Base-by-base conservation (phyloP, 768 basidiomycete genomes). In the Phanerochaete sordida region DNA sequence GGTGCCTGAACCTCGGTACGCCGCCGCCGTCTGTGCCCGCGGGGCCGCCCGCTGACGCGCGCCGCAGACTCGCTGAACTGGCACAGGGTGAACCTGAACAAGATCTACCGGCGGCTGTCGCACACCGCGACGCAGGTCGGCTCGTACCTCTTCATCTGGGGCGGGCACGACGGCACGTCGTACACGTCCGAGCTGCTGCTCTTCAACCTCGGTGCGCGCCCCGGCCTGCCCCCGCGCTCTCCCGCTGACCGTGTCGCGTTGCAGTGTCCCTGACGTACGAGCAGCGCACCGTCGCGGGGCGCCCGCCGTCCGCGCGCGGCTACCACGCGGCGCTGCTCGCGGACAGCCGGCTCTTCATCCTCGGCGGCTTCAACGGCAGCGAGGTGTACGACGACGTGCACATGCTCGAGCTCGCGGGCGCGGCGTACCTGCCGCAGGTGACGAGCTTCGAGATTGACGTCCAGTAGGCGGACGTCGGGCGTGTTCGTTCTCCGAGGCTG, bases 101-200 rank as follows among this genome's bases (percentile, higher is more conserved):
- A 57, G 69, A 69, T 71, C 65, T 71, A 88, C 66, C 84, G 85
- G 62, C 83, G 92, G 11, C 78, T 95, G 45, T 88, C 90, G 27
- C 95, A 98, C 66, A 90, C 88, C 12, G 82, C 93, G 15, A 93
- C 94, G 0, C 91, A 90, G 71, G 90, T 98, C 16, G 94, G 95
- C 30, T 93, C 92, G 0, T 95, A 93, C 69, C 82, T 98, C 0
- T 95, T 95, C 75, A 81, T 96, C 56, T 78, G 88, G 46, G 95
- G 94, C 0, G 95, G 95, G 2, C 94, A 96, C 74, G 89, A 95
- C 63, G 90, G 91, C 4, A 72, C 75, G 12, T 76, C 85, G 50
- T 97, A 97, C 70, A 80, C 77, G 33, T 80, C 81, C 1, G 90
- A 95, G 12, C 77, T 96, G 5, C 77, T 93, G 19, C 76, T 92